These are phyloP conservation scores for Teunomyces stri DNA, from an alignment of 805 yeast species.

Conservation along the genomic window DNA sequence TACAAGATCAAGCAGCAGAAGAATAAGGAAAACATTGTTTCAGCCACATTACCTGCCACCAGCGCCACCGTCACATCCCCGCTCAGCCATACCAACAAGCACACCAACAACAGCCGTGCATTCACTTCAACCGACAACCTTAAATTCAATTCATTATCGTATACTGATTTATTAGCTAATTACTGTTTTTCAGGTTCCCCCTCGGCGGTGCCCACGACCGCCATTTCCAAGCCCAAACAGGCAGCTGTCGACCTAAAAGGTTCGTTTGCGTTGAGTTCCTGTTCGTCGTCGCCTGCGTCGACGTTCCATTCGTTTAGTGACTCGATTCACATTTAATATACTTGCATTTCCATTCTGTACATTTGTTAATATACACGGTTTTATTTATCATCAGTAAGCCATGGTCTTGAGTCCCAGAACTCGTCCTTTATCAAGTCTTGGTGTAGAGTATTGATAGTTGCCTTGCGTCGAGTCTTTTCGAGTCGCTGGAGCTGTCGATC, in stretches of 20 bases:
- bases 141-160: conserved; percentile 23
- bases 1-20: conserved; percentile 16
- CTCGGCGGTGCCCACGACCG: background rate
- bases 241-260: background rate
- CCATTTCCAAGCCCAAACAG: background rate
- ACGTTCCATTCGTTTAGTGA: conserved; percentile 35
- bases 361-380: background rate
- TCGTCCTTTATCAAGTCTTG: conserved; percentile 61
- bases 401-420: conserved; percentile 58
- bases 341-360: conserved; percentile 2
- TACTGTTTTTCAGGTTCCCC: conserved; percentile 35
- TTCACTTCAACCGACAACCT: conserved; percentile 9
- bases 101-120: background rate
- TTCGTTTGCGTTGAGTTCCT: conserved; percentile 2
- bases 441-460: conserved; percentile 46
- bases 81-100: no score
- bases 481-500: conserved; percentile 50
- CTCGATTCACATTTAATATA: conserved; percentile 26
- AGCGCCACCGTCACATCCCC: conserved; percentile 2
- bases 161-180: conserved; percentile 33
- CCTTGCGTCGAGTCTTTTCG: conserved; percentile 49
- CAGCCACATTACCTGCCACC: background rate
- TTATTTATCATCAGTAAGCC: conserved; percentile 13
- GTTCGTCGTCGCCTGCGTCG: conserved; percentile 29
- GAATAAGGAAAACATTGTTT: background rate